Base-by-base conservation (phyloP, 2,329 filamentous ascomycete genomes). In the Tolypocladium guangdongense region DNA sequence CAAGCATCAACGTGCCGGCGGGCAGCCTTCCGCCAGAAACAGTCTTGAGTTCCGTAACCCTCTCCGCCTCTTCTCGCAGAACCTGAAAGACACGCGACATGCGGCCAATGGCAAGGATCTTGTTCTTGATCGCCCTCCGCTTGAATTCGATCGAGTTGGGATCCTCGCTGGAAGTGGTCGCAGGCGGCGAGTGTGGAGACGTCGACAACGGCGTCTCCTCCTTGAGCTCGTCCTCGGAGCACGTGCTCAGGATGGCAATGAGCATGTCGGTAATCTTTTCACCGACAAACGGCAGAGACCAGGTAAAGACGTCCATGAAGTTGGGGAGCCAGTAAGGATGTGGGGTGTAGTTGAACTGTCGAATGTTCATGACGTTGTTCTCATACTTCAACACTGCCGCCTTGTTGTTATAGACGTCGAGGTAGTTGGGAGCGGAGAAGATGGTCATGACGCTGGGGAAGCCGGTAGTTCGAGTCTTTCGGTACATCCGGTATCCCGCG, bases 301-400 rank as follows among this genome's bases (percentile, higher is more conserved):
- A 99, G n/a, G 93, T 99, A 68, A 99, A 99, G 58, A 99, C 93
- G 66, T 99, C 93, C 93, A 99, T 99, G 68, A 99, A 99, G 76
- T 99, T 99, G 53, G 93, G 93, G 49, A 99, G 82, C 93, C 93
- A 99, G 78, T 99, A 99, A 7, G 93, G 93, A 70, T 99, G 93
- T 36, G 93, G 93, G 24, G 93, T 97, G 81, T 92, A 99, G 78
- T 99, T 99, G 77, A 99, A 99, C 72, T 99, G 93, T 55, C 93
- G 84, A 67, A 99, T 99, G 77, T 99, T 99, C 93, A 99, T 99
- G 57, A 99, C 93, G 66, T 99, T 99, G 74, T 99, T 99, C 75
- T 99, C 93, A 69, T 99, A 99, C 75, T 99, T 99, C 64, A 99
- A 78, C 41, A 99, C 93, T 0, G 93, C 93, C 2, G 93, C 93